These are phyloP conservation scores for Brassica hybrid DNA, from an alignment of 441 rosid genomes.

Conservation along the genomic window DNA sequence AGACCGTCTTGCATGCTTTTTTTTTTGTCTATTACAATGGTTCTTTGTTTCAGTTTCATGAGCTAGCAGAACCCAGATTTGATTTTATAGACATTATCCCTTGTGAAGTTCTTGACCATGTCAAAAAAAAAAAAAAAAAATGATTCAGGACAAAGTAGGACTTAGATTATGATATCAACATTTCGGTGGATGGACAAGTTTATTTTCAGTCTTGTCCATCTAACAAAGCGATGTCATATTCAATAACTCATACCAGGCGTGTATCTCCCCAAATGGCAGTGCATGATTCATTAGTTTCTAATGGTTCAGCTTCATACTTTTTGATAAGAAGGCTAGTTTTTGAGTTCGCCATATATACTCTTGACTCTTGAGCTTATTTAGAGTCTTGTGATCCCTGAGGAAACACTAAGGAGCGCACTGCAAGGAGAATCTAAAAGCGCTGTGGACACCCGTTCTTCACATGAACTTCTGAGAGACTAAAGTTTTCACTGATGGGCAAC, in stretches of 20 bases:
- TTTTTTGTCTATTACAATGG: constrained; percentile 3
- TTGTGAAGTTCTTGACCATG: neutral
- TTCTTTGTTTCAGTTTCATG: neutral
- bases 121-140: neutral
- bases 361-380: neutral
- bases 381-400: neutral
- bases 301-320: neutral
- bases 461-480: neutral
- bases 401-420: constrained; percentile 3
- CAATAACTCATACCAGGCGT: neutral
- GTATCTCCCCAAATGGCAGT: neutral
- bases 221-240: neutral
- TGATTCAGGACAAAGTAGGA: neutral
- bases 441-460: neutral
- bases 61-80: neutral
- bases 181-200: neutral
- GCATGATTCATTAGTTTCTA: too few relatives aligned
- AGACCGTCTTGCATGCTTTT: constrained; percentile 8
- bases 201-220: neutral
- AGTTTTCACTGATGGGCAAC: neutral
- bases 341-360: neutral
- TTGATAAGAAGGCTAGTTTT: neutral
- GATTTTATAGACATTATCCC: neutral
- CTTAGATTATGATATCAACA: neutral
- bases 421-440: neutral